A percentile compares a stretch with the other conserved stretches of the same genome.
These are phyloP conservation scores for Luvunga scandens DNA, from an alignment of 345 rosid genomes.

Conservation along the genomic window DNA sequence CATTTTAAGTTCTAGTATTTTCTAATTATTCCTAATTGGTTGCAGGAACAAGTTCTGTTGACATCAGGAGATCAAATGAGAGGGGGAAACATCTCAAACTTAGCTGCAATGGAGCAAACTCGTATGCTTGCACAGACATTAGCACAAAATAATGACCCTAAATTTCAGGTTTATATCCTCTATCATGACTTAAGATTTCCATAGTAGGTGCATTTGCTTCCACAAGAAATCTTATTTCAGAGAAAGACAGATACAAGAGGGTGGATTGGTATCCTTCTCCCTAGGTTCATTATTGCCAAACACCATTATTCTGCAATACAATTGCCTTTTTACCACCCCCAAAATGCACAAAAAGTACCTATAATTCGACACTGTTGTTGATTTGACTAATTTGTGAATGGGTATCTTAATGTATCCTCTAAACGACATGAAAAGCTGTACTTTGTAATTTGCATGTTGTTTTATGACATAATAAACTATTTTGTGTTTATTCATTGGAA, in stretches of 20 bases:
- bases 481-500: neutral
- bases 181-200: neutral
- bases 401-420: neutral
- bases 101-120: slow-evolving; percentile 96
- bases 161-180: slow-evolving; percentile 74
- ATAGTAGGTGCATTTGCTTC: slow-evolving; percentile 7
- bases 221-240: too few species aligned
- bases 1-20: neutral
- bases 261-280: neutral
- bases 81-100: slow-evolving; percentile 53
- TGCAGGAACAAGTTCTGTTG: slow-evolving; percentile 73
- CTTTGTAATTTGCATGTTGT: neutral
- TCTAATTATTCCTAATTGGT: slow-evolving; percentile 16
- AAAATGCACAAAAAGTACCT: neutral
- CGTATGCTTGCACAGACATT: slow-evolving; percentile 93
- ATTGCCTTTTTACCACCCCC: neutral
- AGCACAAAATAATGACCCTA: slow-evolving; percentile 86
- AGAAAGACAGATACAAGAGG: neutral
- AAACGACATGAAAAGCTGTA: neutral
- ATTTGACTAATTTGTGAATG: neutral
- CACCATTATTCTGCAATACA: neutral
- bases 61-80: slow-evolving; percentile 58
- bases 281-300: neutral
- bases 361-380: neutral
- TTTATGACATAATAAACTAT: neutral